A percentile compares a stretch with the other conserved stretches of the same genome.
phyloP scores from a whole-genome alignment of 495 filamentous ascomycete species.

The Podospora comata region DNA sequence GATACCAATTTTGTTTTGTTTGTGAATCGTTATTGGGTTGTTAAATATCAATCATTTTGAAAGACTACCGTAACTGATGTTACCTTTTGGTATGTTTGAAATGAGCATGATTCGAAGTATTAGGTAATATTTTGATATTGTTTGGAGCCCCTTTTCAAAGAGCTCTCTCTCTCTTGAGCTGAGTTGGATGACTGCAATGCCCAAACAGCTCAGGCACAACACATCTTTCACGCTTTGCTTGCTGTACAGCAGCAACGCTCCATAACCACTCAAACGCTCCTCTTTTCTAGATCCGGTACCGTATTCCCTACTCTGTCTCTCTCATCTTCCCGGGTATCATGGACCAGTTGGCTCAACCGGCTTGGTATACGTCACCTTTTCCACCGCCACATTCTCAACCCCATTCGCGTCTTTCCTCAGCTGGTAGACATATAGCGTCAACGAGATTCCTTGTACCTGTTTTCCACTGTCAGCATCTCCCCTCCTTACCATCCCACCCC shows the following conservation, averaged over 20 bases:
- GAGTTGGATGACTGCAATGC: background rate
- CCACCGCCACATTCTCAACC: conserved; percentile 86
- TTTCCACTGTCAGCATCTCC: conserved; percentile 17
- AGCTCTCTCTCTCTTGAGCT: background rate
- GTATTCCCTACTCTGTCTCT: conserved; percentile 3
- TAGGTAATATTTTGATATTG: background rate
- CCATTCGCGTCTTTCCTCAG: conserved; percentile 85
- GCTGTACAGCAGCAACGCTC: background rate
- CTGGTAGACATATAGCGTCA: conserved; percentile 97
- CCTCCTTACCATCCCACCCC: conserved; percentile 8
- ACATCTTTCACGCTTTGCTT: background rate
- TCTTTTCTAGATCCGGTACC: conserved; percentile 9
- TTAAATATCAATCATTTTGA: background rate
- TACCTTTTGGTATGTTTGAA: background rate
- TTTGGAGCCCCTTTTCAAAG: background rate
- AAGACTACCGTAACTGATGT: background rate
- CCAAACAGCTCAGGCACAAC: background rate
- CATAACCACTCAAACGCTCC: background rate
- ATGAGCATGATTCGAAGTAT: background rate
- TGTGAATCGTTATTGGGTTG: background rate
- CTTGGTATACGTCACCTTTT: conserved; percentile 97
- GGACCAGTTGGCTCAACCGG: conserved; percentile 54
- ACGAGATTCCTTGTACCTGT: conserved; percentile 94
- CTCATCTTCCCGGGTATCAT: conserved; percentile 23
- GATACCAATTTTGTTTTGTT: conserved; percentile 4